Percentiles rank a stretch among this genome's conserved stretches.
phyloP scores from a whole-genome alignment of 176 grass and related monocot species.

The Olyra latifolia region DNA sequence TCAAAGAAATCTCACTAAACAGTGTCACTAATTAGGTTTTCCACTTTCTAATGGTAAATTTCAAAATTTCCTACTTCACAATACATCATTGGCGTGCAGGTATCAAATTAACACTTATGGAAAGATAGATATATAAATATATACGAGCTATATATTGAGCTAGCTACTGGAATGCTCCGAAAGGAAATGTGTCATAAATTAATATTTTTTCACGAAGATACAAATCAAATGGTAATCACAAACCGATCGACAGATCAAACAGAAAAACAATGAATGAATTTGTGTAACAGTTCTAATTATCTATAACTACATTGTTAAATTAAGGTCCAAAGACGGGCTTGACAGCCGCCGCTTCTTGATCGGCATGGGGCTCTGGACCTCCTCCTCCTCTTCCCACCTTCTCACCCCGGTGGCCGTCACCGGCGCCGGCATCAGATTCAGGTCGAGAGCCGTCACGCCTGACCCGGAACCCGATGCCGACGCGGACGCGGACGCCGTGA shows the following conservation, averaged over 20 bases:
- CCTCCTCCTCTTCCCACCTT: conserved; percentile 67
- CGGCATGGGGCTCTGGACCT: conserved; percentile 68
- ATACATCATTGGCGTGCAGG: too few relatives aligned
- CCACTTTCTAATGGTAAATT: too few relatives aligned
- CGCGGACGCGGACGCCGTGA: conserved; percentile 32
- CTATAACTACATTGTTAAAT: not conserved
- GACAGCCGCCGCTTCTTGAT: conserved; percentile 58
- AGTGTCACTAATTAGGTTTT: too few relatives aligned
- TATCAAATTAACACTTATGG: too few relatives aligned
- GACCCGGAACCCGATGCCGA: conserved; percentile 37
- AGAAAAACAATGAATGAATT: not conserved
- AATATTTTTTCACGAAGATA: not conserved
- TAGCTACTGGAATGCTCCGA: not conserved
- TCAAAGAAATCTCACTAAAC: too few relatives aligned
- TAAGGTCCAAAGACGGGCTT: conserved; percentile 40
- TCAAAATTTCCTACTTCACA: too few relatives aligned
- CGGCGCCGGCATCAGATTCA: conserved; percentile 52
- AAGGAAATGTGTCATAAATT: not conserved
- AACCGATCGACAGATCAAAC: not conserved
- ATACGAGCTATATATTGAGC: too few relatives aligned
- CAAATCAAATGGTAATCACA: not conserved
- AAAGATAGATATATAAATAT: too few relatives aligned
- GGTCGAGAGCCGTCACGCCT: conserved; percentile 46
- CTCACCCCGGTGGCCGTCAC: not conserved
- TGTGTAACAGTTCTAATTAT: not conserved